Conservation (phyloP, 768 basidiomycete genomes). For the Melanogaster broomeanus region DNA sequence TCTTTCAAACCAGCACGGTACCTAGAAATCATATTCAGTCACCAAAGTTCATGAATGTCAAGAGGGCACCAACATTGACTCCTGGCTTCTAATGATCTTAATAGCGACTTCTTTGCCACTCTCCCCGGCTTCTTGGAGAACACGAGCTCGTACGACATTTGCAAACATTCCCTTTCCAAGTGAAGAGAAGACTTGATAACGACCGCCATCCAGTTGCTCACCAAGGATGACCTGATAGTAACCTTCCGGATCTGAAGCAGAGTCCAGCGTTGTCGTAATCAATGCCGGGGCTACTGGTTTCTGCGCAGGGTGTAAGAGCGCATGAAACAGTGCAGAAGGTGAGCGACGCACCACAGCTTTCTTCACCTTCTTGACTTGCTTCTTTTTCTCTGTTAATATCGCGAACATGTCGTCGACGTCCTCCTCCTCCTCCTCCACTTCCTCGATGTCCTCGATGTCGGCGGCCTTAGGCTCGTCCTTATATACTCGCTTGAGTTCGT, state of each 20-base stretch:
- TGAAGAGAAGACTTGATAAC: conserved; percentile 92
- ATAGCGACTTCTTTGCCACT: conserved; percentile 86
- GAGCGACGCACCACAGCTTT: conserved; percentile 50
- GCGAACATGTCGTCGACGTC: conserved; percentile 98
- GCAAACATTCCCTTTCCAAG: conserved; percentile 99
- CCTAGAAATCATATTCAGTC: conserved; percentile 47
- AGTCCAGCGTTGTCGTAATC: conserved; percentile 81
- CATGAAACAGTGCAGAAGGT: neutral
- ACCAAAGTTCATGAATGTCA: neutral
- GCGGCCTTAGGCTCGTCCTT: conserved; percentile 37
- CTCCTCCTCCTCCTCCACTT: conserved; percentile 67
- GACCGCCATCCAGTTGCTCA: conserved; percentile 88
- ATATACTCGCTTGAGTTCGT: conserved; percentile 69
- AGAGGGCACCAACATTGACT: conserved; percentile 78
- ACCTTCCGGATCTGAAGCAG: conserved; percentile 91
- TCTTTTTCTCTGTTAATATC: conserved; percentile 52
- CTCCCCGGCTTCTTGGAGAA: conserved; percentile 64
- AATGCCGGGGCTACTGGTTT: conserved; percentile 58
- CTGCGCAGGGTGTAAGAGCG: conserved; percentile 27
- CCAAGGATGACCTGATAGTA: conserved; percentile 95
- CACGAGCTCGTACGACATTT: conserved; percentile 88
- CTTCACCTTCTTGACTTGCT: conserved; percentile 56
- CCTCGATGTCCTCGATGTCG: conserved; percentile 51
- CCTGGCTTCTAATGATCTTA: conserved; percentile 94
- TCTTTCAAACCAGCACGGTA: conserved; percentile 95